A percentile compares a stretch with the other conserved stretches of the same genome.
Conservation (phyloP, 768 basidiomycete genomes). For the Lentinula boryana region DNA sequence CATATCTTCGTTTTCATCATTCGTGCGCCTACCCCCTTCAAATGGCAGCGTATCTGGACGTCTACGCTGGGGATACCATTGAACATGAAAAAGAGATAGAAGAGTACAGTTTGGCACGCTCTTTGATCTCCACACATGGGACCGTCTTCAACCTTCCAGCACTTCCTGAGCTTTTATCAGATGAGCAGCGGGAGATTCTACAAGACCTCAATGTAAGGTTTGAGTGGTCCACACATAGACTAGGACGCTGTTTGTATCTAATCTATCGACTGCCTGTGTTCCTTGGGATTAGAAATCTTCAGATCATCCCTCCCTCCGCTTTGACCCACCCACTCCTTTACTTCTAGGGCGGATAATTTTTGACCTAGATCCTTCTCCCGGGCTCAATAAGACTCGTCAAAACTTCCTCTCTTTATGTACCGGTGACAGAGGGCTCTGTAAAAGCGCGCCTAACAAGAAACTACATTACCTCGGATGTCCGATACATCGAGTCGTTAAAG, state of each 20-base stretch:
- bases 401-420: slow-evolving; percentile 47
- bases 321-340: slow-evolving; percentile 30
- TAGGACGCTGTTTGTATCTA: slow-evolving; percentile 7
- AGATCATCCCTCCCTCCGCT: slow-evolving; percentile 21
- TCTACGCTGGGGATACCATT: slow-evolving; percentile 32
- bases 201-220: slow-evolving; percentile 25
- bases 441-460: slow-evolving; percentile 38
- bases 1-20: not conserved
- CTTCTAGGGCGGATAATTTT: slow-evolving; percentile 35
- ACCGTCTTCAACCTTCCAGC: slow-evolving; percentile 36
- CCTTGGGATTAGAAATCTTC: slow-evolving; percentile 18
- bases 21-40: not conserved
- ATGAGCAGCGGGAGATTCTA: slow-evolving; percentile 36
- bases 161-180: slow-evolving; percentile 29
- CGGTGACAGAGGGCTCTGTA: slow-evolving; percentile 37
- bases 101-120: slow-evolving; percentile 24
- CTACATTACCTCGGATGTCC: slow-evolving; percentile 37
- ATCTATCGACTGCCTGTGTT: not conserved
- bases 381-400: slow-evolving; percentile 36
- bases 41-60: slow-evolving; percentile 30
- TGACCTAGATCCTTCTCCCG: slow-evolving; percentile 28
- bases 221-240: slow-evolving; percentile 5
- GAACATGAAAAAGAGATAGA: slow-evolving; percentile 17
- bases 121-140: slow-evolving; percentile 30
- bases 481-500: slow-evolving; percentile 41